A percentile compares a stretch with the other conserved stretches of the same genome.
phyloP scores from a whole-genome alignment of 441 rosid species.

The Euphorbia neoarborescens region DNA sequence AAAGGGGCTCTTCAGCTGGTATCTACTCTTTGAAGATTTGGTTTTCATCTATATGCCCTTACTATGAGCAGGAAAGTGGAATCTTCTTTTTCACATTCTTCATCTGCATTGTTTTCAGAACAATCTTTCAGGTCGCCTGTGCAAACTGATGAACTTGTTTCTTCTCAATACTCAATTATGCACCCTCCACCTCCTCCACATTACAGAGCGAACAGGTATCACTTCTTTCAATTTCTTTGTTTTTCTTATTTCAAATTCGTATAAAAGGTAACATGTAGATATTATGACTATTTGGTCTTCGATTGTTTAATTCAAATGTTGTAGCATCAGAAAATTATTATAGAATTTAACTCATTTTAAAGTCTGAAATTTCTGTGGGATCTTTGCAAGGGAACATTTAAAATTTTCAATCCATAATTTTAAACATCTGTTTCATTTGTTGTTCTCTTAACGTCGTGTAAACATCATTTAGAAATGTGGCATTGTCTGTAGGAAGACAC shows the following conservation, averaged over 20 bases:
- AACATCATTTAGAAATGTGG: not conserved
- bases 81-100: slow-evolving; percentile 12
- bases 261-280: not conserved
- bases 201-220: slow-evolving; percentile 58
- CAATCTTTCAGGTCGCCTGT: slow-evolving; percentile 38
- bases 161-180: slow-evolving; percentile 41
- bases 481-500: not conserved
- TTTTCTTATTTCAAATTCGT: not conserved
- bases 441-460: not conserved
- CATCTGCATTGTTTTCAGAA: slow-evolving; percentile 32
- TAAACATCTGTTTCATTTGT: not conserved
- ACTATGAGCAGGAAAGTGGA: not conserved
- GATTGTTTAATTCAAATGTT: not conserved
- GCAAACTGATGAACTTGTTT: slow-evolving; percentile 43
- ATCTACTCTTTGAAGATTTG: slow-evolving; percentile 5
- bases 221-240: not conserved
- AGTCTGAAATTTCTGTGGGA: not conserved
- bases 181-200: slow-evolving; percentile 39
- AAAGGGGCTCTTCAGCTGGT: slow-evolving; percentile 56
- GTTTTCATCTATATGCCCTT: not conserved
- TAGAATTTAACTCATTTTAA: not conserved
- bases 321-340: no score
- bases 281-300: not conserved
- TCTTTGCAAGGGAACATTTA: not conserved
- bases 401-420: not conserved